phyloP scores from a whole-genome alignment of 257 asterid genomes.

The Solanum piurae region DNA sequence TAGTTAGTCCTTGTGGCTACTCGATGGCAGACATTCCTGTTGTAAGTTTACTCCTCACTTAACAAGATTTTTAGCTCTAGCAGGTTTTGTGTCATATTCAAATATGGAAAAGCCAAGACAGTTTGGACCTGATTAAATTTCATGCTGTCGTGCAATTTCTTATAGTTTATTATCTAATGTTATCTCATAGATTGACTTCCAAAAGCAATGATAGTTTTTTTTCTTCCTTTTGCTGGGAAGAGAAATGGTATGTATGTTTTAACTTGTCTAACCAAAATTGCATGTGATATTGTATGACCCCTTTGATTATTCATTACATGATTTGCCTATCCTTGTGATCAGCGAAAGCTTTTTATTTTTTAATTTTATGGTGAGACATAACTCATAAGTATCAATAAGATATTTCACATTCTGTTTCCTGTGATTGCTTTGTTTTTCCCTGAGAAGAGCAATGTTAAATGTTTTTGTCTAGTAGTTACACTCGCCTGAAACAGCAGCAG shows the following conservation, averaged over 20 bases:
- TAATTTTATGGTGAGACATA: neutral
- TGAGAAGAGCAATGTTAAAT: neutral
- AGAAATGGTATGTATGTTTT: neutral
- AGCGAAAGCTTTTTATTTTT: neutral
- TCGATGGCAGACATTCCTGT: slow-evolving; percentile 78
- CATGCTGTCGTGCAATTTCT: neutral
- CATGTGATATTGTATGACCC: neutral
- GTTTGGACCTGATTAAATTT: neutral
- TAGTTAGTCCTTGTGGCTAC: slow-evolving; percentile 93
- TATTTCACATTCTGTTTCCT: neutral
- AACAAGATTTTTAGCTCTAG: neutral
- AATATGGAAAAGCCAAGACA: neutral
- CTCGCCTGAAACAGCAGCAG: neutral
- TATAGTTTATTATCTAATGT: neutral
- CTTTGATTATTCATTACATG: neutral
- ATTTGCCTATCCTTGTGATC: neutral
- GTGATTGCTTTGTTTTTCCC: neutral
- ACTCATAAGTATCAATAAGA: neutral
- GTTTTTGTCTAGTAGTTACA: neutral
- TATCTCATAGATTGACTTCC: neutral
- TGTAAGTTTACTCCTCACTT: slow-evolving; percentile 43
- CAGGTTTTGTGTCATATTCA: neutral
- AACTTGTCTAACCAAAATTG: neutral
- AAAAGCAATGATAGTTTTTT: neutral
- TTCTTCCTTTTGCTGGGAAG: neutral